Evolutionary conservation across 2,329 filamentous ascomycete genomes (phyloP).

Genomic region (Geosmithia flava): DNA sequence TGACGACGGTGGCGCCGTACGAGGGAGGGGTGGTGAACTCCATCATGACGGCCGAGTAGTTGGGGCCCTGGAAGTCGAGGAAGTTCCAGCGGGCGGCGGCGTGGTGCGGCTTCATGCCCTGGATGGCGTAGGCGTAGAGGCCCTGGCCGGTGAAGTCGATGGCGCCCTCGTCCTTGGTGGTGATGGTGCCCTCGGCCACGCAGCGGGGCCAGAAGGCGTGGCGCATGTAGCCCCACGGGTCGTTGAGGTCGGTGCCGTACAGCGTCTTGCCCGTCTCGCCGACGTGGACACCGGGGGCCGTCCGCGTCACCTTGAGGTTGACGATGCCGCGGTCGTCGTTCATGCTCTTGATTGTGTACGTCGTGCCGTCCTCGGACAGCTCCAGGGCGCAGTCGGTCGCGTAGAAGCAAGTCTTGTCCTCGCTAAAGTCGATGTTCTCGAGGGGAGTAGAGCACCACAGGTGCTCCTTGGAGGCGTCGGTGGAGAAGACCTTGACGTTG

Average conservation of each 20-base stretch:
- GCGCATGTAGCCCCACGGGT: constrained; percentile 87
- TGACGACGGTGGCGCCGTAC: constrained; percentile 76
- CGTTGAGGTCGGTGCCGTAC: constrained; percentile 73
- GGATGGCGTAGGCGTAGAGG: constrained; percentile 73
- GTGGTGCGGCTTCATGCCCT: constrained; percentile 99
- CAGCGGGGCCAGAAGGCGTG: constrained; percentile 94
- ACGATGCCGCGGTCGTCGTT: constrained; percentile 71
- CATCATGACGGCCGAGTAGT: constrained; percentile 84
- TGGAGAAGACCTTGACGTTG: constrained; percentile 84
- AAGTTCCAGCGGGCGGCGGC: constrained; percentile 91
- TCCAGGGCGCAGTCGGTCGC: constrained; percentile 77
- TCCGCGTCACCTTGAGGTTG: constrained; percentile 69
- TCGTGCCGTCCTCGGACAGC: constrained; percentile 70
- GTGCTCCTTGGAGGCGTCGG: constrained; percentile 57
- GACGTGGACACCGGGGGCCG: constrained; percentile 68
- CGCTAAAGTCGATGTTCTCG: constrained; percentile 69
- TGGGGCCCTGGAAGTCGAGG: constrained; percentile 77
- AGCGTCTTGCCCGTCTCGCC: constrained; percentile 75
- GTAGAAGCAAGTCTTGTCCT: constrained; percentile 72
- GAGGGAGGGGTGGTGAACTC: constrained; percentile 89
- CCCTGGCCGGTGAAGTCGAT: constrained; percentile 73
- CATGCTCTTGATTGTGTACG: constrained; percentile 83
- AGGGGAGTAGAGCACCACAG: constrained; percentile 79
- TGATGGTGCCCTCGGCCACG: constrained; percentile 68
- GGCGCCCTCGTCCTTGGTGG: constrained; percentile 61